These are phyloP conservation scores for Anthoceros angustus DNA, from an alignment of 225 moss, liverwort and hornwort genomes.

Conservation along the genomic window DNA sequence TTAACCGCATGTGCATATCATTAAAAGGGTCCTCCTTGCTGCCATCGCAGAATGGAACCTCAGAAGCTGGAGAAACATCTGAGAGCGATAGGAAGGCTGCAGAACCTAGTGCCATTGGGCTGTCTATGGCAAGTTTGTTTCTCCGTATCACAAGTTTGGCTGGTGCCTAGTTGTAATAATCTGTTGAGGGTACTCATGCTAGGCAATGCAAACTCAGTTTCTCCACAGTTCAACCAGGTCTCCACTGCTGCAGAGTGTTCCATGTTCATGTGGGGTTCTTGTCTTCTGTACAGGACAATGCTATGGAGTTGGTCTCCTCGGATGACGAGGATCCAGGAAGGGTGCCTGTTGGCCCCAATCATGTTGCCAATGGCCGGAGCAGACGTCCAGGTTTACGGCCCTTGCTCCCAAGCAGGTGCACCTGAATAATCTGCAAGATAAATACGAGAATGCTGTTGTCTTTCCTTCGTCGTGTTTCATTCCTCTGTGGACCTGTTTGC, in stretches of 20 bases:
- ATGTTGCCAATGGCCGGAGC: constrained; percentile 15
- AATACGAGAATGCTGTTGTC: background rate
- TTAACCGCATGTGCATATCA: too few relatives aligned
- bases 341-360: constrained; percentile 12
- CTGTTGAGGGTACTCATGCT: too few relatives aligned
- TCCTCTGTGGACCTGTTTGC: constrained; percentile 13
- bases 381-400: constrained; percentile 29
- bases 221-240: background rate
- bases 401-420: constrained; percentile 19
- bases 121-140: too few relatives aligned
- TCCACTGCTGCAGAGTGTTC: background rate
- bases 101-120: too few relatives aligned
- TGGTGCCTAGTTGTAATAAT: too few relatives aligned
- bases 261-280: background rate
- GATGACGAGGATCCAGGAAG: constrained; percentile 35
- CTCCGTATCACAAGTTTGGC: too few relatives aligned
- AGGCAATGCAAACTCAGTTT: too few relatives aligned
- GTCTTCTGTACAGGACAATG: constrained; percentile 35
- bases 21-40: too few relatives aligned
- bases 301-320: constrained; percentile 71
- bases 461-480: background rate
- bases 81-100: too few relatives aligned
- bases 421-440: background rate
- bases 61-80: too few relatives aligned
- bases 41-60: too few relatives aligned